Conservation (phyloP, 148 eudicot species). For the Nyssa sinensis region DNA sequence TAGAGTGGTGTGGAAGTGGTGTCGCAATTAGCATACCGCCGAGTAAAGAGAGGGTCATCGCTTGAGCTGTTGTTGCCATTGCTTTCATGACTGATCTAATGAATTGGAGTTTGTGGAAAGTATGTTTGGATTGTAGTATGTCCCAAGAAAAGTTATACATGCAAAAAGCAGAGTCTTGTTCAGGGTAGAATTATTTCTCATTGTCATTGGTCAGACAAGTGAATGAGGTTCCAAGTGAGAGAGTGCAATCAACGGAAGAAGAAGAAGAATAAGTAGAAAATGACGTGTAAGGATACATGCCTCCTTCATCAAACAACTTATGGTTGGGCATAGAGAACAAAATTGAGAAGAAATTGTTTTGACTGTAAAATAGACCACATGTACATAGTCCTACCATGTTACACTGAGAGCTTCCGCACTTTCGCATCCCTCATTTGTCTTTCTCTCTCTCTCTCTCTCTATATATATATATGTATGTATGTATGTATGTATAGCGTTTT, state of each 20-base stretch:
- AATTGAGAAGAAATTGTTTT: constrained; percentile 37
- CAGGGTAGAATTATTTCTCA: constrained; percentile 4
- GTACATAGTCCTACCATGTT: constrained; percentile 54
- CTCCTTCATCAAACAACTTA: constrained; percentile 20
- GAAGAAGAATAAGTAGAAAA: too few species aligned
- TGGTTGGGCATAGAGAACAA: constrained; percentile 39
- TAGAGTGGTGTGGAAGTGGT: constrained; percentile 98
- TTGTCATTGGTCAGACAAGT: constrained; percentile 40
- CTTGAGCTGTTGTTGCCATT: constrained; percentile 7
- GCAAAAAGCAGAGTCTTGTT: constrained; percentile 24
- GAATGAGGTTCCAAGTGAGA: constrained; percentile 84
- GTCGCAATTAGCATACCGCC: constrained; percentile 97
- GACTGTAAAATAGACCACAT: constrained; percentile 39
- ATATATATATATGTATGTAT: too few species aligned
- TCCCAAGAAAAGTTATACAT: constrained; percentile 66
- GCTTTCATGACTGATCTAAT: constrained; percentile 23
- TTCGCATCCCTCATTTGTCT: constrained; percentile 31
- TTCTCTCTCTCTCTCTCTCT: too few species aligned
- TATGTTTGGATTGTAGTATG: constrained; percentile 48
- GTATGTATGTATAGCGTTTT: background rate
- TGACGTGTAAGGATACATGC: constrained; percentile 24
- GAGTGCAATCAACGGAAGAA: constrained; percentile 83
- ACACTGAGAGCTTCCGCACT: constrained; percentile 22
- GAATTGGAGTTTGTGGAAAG: constrained; percentile 13
- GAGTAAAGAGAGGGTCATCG: constrained; percentile 58